Percentiles rank a stretch among this genome's conserved stretches.
Evolutionary conservation across 2,329 filamentous ascomycete species (phyloP).

Genomic region (Epichloe sibirici): DNA sequence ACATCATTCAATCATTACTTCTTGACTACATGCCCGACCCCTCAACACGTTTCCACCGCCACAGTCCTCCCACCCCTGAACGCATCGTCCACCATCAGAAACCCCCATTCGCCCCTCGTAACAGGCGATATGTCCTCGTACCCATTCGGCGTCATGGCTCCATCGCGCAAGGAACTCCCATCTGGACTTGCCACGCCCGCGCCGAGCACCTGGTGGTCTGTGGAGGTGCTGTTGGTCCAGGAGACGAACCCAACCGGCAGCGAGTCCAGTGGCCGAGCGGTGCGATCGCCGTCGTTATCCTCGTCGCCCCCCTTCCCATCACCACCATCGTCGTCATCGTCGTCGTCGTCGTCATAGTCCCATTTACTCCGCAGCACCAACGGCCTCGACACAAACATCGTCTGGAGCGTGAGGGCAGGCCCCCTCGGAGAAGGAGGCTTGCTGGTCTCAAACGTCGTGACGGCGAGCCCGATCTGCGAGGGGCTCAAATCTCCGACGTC

Average conservation of each 20-base stretch:
- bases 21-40: not conserved
- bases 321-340: not conserved
- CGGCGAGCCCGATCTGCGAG: constrained; percentile 12
- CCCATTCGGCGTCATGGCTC: constrained; percentile 44
- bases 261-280: constrained; percentile 24
- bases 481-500: constrained; percentile 10
- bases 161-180: constrained; percentile 18
- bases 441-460: constrained; percentile 13
- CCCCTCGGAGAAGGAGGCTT: constrained; percentile 16
- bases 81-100: constrained; percentile 39
- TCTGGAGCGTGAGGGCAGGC: constrained; percentile 29
- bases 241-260: constrained; percentile 15
- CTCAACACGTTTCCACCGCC: constrained; percentile 39
- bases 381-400: constrained; percentile 22
- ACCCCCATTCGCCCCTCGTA: constrained; percentile 51
- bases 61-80: constrained; percentile 32
- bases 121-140: constrained; percentile 52
- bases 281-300: constrained; percentile 25
- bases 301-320: constrained; percentile 12
- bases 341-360: not conserved
- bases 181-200: constrained; percentile 13
- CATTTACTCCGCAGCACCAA: constrained; percentile 2
- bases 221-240: constrained; percentile 23
- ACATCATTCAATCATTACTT: not conserved
- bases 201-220: constrained; percentile 32